Evolutionary conservation across 768 basidiomycete species (phyloP).

Genomic region (Lactarius tabidus): DNA sequence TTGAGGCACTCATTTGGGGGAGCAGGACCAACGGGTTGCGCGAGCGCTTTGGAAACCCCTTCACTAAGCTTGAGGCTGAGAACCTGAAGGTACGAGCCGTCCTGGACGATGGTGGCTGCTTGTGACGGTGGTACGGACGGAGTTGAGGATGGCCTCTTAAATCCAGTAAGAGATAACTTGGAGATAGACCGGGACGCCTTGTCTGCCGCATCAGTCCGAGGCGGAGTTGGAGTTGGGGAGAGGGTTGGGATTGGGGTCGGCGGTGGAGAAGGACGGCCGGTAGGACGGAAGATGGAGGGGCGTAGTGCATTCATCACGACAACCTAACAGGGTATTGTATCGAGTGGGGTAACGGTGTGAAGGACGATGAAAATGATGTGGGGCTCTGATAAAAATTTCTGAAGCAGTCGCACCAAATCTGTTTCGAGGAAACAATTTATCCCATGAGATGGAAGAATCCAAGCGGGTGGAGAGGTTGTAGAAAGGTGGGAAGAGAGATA

Average conservation of each 20-base stretch:
- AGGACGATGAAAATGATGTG: slow-evolving; percentile 28
- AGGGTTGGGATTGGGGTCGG: slow-evolving; percentile 26
- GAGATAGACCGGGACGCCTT: slow-evolving; percentile 49
- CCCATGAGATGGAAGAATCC: slow-evolving; percentile 36
- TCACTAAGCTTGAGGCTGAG: slow-evolving; percentile 76
- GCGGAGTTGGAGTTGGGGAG: slow-evolving; percentile 35
- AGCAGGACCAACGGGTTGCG: slow-evolving; percentile 56
- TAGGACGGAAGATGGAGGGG: slow-evolving; percentile 60
- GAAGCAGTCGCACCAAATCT: slow-evolving; percentile 42
- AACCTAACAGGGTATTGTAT: slow-evolving; percentile 18
- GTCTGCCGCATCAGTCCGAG: slow-evolving; percentile 41
- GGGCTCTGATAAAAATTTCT: slow-evolving; percentile 27
- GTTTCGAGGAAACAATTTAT: slow-evolving; percentile 35
- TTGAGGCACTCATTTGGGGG: slow-evolving; percentile 49
- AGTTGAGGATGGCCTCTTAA: slow-evolving; percentile 54
- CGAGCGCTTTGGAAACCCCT: slow-evolving; percentile 71
- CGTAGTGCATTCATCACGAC: slow-evolving; percentile 62
- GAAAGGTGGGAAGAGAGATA: slow-evolving; percentile 26
- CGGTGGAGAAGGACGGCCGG: slow-evolving; percentile 64
- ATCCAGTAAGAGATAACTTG: slow-evolving; percentile 55
- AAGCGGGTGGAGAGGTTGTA: slow-evolving; percentile 10
- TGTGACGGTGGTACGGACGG: slow-evolving; percentile 34
- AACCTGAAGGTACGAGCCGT: slow-evolving; percentile 76
- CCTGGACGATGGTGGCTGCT: slow-evolving; percentile 53
- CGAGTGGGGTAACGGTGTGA: slow-evolving; percentile 12